phyloP scores from a whole-genome alignment of 805 yeast species.

The Zygoascus flipseniorum region DNA sequence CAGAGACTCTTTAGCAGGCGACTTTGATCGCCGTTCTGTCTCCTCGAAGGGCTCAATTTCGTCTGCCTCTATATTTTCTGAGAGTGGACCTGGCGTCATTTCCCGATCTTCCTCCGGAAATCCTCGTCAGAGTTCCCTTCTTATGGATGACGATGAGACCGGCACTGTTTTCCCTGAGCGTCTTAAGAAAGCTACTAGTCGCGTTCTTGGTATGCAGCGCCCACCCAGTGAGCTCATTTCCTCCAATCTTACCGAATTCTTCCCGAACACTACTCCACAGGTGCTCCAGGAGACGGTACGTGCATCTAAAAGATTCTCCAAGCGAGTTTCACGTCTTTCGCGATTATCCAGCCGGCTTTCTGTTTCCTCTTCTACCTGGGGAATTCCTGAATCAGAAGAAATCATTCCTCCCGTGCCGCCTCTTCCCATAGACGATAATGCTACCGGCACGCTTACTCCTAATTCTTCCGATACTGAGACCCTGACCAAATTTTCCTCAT shows the following conservation, averaged over 20 bases:
- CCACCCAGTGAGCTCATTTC: constrained; percentile 92
- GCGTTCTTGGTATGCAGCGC: constrained; percentile 40
- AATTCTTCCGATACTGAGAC: neutral
- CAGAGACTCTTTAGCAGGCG: constrained; percentile 9
- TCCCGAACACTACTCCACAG: constrained; percentile 70
- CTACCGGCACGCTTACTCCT: neutral
- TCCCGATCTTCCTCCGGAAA: neutral
- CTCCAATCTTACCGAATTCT: constrained; percentile 79
- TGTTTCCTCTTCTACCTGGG: constrained; percentile 22
- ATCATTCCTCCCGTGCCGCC: constrained; percentile 18
- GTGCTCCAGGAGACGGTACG: constrained; percentile 73
- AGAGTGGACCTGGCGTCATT: neutral
- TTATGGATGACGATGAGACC: constrained; percentile 4
- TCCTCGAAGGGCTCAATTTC: neutral
- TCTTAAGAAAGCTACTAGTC: neutral
- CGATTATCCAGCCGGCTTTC: constrained; percentile 26
- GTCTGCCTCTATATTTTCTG: neutral
- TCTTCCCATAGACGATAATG: constrained; percentile 4
- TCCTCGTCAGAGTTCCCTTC: neutral
- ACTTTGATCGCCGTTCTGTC: neutral
- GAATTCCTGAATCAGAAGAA: constrained; percentile 18
- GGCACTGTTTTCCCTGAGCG: constrained; percentile 8
- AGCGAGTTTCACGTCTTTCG: constrained; percentile 42
- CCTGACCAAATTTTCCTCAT: neutral
- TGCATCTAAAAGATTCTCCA: constrained; percentile 74